Base-by-base conservation (phyloP, 805 yeast species). In the Wickerhamomyces silvicola region DNA sequence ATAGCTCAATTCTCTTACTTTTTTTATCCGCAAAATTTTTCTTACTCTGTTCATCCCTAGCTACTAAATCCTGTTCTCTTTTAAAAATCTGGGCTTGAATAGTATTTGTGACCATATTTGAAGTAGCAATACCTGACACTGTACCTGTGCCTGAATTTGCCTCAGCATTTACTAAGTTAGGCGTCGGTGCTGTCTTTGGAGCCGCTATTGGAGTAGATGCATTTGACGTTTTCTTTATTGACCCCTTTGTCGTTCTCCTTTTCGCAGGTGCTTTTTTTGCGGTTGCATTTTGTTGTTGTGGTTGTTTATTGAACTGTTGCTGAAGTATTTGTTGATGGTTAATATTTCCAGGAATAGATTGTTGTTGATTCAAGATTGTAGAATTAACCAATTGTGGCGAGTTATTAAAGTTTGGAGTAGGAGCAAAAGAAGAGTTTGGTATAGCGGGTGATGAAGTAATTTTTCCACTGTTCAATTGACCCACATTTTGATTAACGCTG, bases 1-100 rank as follows among this genome's bases (percentile, higher is more conserved):
- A 47, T 12, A 51, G n/a, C 17, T 46, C 50, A 18, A 36, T 8
- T 37, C 56, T 50, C 38, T 40, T 51, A 6, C 20, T 12, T 26
- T 28, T 45, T 18, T 36, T 33, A 8, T 51, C 56, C 11, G 36
- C 36, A 24, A 43, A 43, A 7, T 23, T 29, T 24, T 34, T 48
- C 7, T 35, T 35, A 0, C 22, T 17, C 11, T 32, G 31, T 6
- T 42, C 50, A 15, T 51, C 54, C 29, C 38, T 50, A 4, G 17
- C 13, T 5, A 37, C 30, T 2, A 44, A 15, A 12, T 51, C 56
- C 14, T 45, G 51, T 27, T 51, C 56, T 30, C 45, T 51, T 35
- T 42, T 48, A 24, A 40, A 30, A 12, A 48, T 31, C 24, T 20
- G 34, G 7, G 13, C 30, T 20, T 20, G 29, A 3, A 27, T 14